These are phyloP conservation scores for Amanita exitialis DNA, from an alignment of 768 basidiomycete species.

Conservation along the genomic window DNA sequence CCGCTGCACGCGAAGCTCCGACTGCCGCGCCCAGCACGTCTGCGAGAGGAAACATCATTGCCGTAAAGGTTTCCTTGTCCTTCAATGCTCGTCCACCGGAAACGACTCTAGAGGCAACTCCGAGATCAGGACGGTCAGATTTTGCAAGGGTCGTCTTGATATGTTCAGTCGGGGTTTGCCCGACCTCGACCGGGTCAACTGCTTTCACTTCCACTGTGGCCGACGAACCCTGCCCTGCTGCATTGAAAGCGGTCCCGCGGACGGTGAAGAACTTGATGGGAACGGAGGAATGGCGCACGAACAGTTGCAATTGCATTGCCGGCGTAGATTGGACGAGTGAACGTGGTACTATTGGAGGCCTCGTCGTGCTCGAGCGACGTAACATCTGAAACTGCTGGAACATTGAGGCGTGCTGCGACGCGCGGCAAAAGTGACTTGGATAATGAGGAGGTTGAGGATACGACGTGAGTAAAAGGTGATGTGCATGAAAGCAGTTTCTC, in stretches of 20 bases:
- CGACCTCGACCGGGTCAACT: constrained; percentile 53
- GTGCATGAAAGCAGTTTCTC: constrained; percentile 58
- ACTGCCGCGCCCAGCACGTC: constrained; percentile 92
- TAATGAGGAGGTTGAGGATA: constrained; percentile 84
- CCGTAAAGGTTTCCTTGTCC: constrained; percentile 86
- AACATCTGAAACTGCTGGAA: constrained; percentile 87
- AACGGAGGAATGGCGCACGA: constrained; percentile 63
- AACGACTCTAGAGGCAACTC: constrained; percentile 78
- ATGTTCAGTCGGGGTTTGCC: constrained; percentile 51
- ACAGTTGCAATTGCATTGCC: constrained; percentile 96
- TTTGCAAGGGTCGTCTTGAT: constrained; percentile 70
- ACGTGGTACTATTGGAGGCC: constrained; percentile 67
- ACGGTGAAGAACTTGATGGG: constrained; percentile 93
- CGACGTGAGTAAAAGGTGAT: constrained; percentile 77
- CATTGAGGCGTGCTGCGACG: constrained; percentile 81
- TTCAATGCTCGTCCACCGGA: constrained; percentile 95
- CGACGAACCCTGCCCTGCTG: constrained; percentile 42
- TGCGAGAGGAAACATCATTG: constrained; percentile 82
- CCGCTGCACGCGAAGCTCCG: constrained; percentile 96
- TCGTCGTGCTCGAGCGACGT: constrained; percentile 69
- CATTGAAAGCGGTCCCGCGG: constrained; percentile 81
- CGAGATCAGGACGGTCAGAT: constrained; percentile 89
- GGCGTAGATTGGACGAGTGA: constrained; percentile 93
- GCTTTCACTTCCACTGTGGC: constrained; percentile 47
- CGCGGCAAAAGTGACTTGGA: constrained; percentile 93